Evolutionary conservation across 2,329 filamentous ascomycete species (phyloP).

Genomic region (Hymenoscyphus linearis): DNA sequence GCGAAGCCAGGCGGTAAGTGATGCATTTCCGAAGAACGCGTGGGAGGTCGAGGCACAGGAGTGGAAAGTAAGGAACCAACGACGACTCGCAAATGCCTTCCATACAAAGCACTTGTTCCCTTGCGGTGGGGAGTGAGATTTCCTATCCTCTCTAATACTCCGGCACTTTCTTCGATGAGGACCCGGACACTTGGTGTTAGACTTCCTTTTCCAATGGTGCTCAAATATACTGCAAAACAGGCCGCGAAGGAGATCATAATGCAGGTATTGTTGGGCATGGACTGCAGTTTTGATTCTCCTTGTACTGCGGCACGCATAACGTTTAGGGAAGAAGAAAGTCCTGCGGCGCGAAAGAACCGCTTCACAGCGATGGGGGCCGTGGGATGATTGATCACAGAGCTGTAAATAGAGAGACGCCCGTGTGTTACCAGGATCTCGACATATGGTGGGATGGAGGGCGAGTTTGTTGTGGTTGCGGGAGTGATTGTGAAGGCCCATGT

Average conservation of each 20-base stretch:
- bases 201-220: constrained; percentile 48
- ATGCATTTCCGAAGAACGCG: not conserved
- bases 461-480: constrained; percentile 16
- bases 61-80: constrained; percentile 12
- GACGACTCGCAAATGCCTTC: constrained; percentile 46
- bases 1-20: not conserved
- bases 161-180: constrained; percentile 63
- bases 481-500: constrained; percentile 52
- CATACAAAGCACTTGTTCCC: constrained; percentile 58
- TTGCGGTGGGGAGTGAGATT: constrained; percentile 60
- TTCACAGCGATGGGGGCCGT: constrained; percentile 66
- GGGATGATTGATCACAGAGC: constrained; percentile 68
- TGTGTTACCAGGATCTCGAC: constrained; percentile 71
- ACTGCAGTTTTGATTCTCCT: constrained; percentile 62
- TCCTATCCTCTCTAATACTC: constrained; percentile 64
- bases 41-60: not conserved
- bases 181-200: constrained; percentile 58
- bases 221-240: constrained; percentile 62
- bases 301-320: constrained; percentile 70
- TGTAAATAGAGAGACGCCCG: constrained; percentile 68
- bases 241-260: constrained; percentile 76
- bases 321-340: constrained; percentile 67
- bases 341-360: constrained; percentile 66
- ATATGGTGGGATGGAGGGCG: constrained; percentile 56
- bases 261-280: constrained; percentile 74